Percentiles rank a stretch among this genome's conserved stretches.
Conservation (phyloP, 306 rosid genomes). For the Dryas octopetala region DNA sequence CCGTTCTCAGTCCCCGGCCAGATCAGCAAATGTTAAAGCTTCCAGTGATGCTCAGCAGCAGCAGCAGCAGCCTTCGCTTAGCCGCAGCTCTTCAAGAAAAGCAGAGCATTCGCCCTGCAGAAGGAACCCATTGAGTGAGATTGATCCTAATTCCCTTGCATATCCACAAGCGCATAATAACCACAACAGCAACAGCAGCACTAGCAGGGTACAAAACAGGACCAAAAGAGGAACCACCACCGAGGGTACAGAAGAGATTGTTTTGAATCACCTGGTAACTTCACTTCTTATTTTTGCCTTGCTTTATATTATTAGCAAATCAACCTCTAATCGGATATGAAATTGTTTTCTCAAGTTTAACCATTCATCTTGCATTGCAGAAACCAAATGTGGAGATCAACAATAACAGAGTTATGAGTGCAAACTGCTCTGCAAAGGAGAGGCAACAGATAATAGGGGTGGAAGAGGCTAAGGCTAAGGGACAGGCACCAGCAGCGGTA, state of each 20-base stretch:
- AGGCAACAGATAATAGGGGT: conserved; percentile 20
- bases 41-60: conserved; percentile 38
- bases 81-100: conserved; percentile 81
- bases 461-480: conserved; percentile 37
- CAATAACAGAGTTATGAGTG: conserved; percentile 18
- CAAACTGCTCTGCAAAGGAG: conserved; percentile 32
- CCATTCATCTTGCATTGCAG: conserved; percentile 37
- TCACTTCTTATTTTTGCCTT: not conserved
- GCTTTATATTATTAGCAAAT: too few species aligned
- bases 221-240: conserved; percentile 40
- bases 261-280: conserved; percentile 48
- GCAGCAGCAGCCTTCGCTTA: conserved; percentile 59
- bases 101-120: conserved; percentile 85
- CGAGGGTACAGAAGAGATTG: conserved; percentile 33
- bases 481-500: conserved; percentile 15
- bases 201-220: conserved; percentile 23
- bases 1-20: conserved; percentile 72
- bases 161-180: conserved; percentile 46
- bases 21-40: conserved; percentile 35
- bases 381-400: conserved; percentile 51
- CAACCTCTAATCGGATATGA: too few species aligned
- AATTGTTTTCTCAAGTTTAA: not conserved
- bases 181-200: conserved; percentile 29
- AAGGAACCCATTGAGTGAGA: conserved; percentile 82
- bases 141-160: conserved; percentile 65